These are phyloP conservation scores for Przewalskia tangutica DNA, from an alignment of 257 asterid species.

Conservation along the genomic window DNA sequence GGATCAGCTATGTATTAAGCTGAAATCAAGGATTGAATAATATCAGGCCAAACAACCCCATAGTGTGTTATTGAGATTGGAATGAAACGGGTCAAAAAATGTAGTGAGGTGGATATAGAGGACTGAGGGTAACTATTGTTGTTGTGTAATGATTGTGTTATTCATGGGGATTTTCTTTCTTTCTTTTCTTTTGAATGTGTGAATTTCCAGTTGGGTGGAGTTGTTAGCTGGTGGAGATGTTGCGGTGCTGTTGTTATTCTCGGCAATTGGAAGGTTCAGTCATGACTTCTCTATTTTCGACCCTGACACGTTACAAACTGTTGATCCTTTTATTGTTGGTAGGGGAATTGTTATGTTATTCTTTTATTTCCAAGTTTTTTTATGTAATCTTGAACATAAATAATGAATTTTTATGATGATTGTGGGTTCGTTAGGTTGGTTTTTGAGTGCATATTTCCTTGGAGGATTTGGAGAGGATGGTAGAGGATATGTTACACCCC, in stretches of 20 bases:
- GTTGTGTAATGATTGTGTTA: neutral
- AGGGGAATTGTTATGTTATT: neutral
- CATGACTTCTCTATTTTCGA: slow-evolving; percentile 77
- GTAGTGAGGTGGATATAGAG: neutral
- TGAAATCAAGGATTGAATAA: too few species aligned
- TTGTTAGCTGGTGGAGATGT: slow-evolving; percentile 86
- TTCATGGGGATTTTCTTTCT: neutral
- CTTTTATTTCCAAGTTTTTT: too few species aligned
- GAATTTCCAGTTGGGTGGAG: slow-evolving; percentile 48
- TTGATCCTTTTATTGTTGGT: slow-evolving; percentile 93
- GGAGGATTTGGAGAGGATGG: slow-evolving; percentile 92
- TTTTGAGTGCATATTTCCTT: slow-evolving; percentile 85
- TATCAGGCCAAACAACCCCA: too few species aligned
- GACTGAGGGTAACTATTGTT: neutral
- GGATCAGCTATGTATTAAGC: too few species aligned
- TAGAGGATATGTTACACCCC: too few species aligned
- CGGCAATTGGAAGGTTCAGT: slow-evolving; percentile 81
- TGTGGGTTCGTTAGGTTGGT: slow-evolving; percentile 57
- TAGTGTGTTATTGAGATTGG: neutral
- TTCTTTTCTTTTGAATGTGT: slow-evolving; percentile 1
- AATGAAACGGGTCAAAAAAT: neutral
- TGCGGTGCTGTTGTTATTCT: slow-evolving; percentile 58
- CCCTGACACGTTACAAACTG: slow-evolving; percentile 57
- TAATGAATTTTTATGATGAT: neutral
- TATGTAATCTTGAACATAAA: neutral